phyloP scores from a whole-genome alignment of 2,329 filamentous ascomycete species.

The Talaromyces amestolkiae region DNA sequence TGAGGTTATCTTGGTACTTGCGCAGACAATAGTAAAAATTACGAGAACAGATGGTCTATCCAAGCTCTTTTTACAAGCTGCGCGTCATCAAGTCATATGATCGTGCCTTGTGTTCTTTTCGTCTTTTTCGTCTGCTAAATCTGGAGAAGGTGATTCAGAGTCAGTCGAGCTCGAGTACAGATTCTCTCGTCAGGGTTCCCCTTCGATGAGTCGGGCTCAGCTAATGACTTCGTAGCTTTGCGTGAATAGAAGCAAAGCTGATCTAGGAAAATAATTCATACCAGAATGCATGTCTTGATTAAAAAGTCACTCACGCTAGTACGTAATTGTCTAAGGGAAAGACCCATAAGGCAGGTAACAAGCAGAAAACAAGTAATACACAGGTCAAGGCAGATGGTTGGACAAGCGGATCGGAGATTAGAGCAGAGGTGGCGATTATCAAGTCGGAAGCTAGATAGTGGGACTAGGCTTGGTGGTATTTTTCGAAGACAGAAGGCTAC shows the following conservation, averaged over 20 bases:
- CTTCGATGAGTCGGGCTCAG: conserved; percentile 7
- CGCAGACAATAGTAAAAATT: neutral
- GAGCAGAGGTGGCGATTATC: conserved; percentile 9
- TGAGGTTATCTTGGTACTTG: neutral
- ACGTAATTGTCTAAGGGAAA: neutral
- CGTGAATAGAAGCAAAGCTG: neutral
- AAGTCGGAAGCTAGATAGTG: conserved; percentile 8
- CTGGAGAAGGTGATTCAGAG: neutral
- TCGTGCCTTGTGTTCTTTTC: neutral
- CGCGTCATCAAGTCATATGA: conserved; percentile 14
- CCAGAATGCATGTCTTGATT: conserved; percentile 12
- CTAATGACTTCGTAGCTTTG: neutral
- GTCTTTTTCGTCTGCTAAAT: neutral
- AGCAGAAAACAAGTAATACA: neutral
- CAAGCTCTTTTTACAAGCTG: conserved; percentile 15
- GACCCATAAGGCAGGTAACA: conserved; percentile 3
- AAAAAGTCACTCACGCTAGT: neutral
- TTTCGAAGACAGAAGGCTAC: neutral
- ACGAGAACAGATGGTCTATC: neutral
- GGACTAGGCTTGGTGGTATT: neutral
- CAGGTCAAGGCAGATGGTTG: conserved; percentile 2
- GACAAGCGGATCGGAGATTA: conserved; percentile 17
- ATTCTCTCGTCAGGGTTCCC: neutral
- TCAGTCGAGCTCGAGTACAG: neutral
- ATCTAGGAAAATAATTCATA: neutral